phyloP scores from a whole-genome alignment of 1,139 yeast species.

The Zygosaccharomyces sapae region DNA sequence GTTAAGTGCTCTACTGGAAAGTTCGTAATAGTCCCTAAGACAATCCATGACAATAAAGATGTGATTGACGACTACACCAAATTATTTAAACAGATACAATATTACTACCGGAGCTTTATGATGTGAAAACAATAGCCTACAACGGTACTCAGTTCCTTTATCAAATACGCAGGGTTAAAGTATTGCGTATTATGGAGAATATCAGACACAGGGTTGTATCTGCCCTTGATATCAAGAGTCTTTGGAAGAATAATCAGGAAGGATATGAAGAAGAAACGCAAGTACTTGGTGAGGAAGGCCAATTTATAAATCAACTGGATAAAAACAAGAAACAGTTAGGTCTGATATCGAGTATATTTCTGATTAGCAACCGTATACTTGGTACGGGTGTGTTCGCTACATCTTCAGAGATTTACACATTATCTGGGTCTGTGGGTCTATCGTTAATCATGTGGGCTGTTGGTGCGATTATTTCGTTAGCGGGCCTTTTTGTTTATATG shows the following conservation, averaged over 20 bases:
- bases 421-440: slow-evolving; percentile 70
- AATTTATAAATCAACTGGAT: slow-evolving; percentile 42
- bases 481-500: slow-evolving; percentile 74
- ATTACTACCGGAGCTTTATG: not conserved
- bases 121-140: not conserved
- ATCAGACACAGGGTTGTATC: slow-evolving; percentile 2
- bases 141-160: not conserved
- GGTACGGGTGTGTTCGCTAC: slow-evolving; percentile 89
- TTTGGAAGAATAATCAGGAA: not conserved
- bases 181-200: not conserved
- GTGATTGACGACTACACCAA: not conserved
- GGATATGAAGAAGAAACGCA: not conserved
- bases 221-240: not conserved
- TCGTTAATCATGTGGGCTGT: slow-evolving; percentile 71
- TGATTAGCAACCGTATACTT: slow-evolving; percentile 74
- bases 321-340: slow-evolving; percentile 58
- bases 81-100: not conserved
- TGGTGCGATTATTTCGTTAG: slow-evolving; percentile 68
- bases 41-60: not conserved
- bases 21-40: not conserved
- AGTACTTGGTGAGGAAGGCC: slow-evolving; percentile 8
- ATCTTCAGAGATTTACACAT: slow-evolving; percentile 66
- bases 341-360: slow-evolving; percentile 59
- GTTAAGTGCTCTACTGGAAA: not conserved
- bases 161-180: not conserved